A percentile compares a stretch with the other conserved stretches of the same genome.
Conservation (phyloP, 148 eudicot species). For the Bassia scoparia region DNA sequence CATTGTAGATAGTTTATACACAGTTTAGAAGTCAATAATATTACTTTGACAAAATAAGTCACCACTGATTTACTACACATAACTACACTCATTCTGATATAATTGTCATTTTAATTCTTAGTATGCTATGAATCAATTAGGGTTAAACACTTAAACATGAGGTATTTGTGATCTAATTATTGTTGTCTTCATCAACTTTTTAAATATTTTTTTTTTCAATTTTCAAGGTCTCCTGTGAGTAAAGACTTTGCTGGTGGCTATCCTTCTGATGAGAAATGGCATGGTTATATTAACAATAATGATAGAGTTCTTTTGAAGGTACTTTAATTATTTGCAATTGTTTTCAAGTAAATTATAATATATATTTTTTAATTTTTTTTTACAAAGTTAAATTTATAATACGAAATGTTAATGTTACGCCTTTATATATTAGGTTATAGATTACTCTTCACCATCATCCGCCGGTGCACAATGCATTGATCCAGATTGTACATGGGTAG, state of each 20-base stretch:
- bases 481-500: slow-evolving; percentile 90
- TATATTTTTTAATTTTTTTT: no score
- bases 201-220: background rate
- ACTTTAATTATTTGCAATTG: background rate
- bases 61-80: no score
- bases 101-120: no score
- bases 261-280: slow-evolving; percentile 52
- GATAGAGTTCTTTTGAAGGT: slow-evolving; percentile 55
- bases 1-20: no score
- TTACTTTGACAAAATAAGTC: no score
- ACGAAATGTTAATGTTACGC: background rate
- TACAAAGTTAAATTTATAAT: no score
- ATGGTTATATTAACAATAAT: slow-evolving; percentile 45
- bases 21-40: no score
- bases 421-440: slow-evolving; percentile 59
- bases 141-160: no score
- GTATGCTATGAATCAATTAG: no score
- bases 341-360: background rate
- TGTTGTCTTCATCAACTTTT: background rate
- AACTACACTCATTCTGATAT: no score
- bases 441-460: slow-evolving; percentile 75
- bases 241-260: slow-evolving; percentile 42
- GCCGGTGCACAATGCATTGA: slow-evolving; percentile 98
- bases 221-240: slow-evolving; percentile 56
- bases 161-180: no score